These are phyloP conservation scores for Heritiera littoralis DNA, from an alignment of 345 rosid species.

Conservation along the genomic window DNA sequence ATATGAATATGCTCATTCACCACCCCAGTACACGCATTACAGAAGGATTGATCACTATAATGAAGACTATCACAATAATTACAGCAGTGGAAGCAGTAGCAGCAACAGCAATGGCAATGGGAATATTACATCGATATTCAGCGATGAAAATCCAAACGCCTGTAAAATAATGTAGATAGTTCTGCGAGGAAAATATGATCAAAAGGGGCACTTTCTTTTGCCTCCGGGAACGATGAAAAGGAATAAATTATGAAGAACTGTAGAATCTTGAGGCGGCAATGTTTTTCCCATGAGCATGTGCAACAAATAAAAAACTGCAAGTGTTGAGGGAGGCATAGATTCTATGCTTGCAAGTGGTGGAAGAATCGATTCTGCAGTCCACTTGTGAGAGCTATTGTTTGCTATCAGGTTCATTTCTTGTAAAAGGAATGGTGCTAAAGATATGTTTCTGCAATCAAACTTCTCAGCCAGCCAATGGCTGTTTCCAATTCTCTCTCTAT, in stretches of 20 bases:
- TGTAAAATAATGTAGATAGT: slow-evolving; percentile 46
- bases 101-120: slow-evolving; percentile 33
- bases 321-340: slow-evolving; percentile 34
- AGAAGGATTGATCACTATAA: slow-evolving; percentile 43
- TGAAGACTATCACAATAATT: slow-evolving; percentile 36
- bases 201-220: slow-evolving; percentile 21
- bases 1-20: slow-evolving; percentile 42
- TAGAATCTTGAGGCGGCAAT: slow-evolving; percentile 19
- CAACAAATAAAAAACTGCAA: background rate
- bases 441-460: slow-evolving; percentile 11
- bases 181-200: background rate
- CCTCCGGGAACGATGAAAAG: slow-evolving; percentile 11
- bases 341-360: slow-evolving; percentile 24
- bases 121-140: slow-evolving; percentile 60
- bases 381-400: slow-evolving; percentile 15
- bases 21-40: slow-evolving; percentile 35
- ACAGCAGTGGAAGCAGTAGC: slow-evolving; percentile 19
- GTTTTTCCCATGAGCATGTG: slow-evolving; percentile 33
- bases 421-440: slow-evolving; percentile 15
- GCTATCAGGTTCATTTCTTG: slow-evolving; percentile 20
- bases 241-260: slow-evolving; percentile 23
- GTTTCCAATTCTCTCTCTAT: background rate
- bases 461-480: slow-evolving; percentile 10
- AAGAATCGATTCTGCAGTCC: slow-evolving; percentile 45
- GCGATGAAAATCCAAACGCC: slow-evolving; percentile 77